Conservation (phyloP, 805 yeast species). For the Cyberlindnera nakhonratchasimensis region DNA sequence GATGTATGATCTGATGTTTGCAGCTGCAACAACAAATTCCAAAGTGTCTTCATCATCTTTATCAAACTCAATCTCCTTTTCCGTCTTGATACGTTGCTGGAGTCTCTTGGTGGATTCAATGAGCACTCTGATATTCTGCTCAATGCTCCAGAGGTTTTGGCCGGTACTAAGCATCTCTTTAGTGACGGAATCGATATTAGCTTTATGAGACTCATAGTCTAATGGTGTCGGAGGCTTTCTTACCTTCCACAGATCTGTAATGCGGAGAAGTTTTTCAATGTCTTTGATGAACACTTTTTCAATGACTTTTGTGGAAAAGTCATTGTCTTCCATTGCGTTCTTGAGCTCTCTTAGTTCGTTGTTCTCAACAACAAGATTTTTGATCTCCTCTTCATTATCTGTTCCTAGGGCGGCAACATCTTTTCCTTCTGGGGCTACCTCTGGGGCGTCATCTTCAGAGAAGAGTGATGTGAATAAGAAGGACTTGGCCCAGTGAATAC, state of each 20-base stretch:
- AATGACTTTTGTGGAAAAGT: constrained; percentile 43
- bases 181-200: constrained; percentile 15
- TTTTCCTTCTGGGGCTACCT: constrained; percentile 31
- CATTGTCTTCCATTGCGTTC: constrained; percentile 32
- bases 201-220: constrained; percentile 27
- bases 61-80: constrained; percentile 62
- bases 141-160: constrained; percentile 52
- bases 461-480: constrained; percentile 81
- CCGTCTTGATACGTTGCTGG: constrained; percentile 42
- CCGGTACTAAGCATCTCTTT: constrained; percentile 29
- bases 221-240: constrained; percentile 69
- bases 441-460: constrained; percentile 43
- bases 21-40: constrained; percentile 80
- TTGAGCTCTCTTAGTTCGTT: constrained; percentile 58
- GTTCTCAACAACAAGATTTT: constrained; percentile 60
- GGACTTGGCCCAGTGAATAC: constrained; percentile 96
- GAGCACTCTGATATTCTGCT: constrained; percentile 63
- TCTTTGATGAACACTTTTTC: constrained; percentile 68
- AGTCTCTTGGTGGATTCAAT: constrained; percentile 45
- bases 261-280: constrained; percentile 64
- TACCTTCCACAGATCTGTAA: constrained; percentile 76
- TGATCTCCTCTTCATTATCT: constrained; percentile 61
- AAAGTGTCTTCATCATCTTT: constrained; percentile 94
- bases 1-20: constrained; percentile 69
- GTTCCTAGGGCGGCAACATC: constrained; percentile 49